Conservation (phyloP, 2,329 filamentous ascomycete genomes). For the Raffaelea albimanens region DNA sequence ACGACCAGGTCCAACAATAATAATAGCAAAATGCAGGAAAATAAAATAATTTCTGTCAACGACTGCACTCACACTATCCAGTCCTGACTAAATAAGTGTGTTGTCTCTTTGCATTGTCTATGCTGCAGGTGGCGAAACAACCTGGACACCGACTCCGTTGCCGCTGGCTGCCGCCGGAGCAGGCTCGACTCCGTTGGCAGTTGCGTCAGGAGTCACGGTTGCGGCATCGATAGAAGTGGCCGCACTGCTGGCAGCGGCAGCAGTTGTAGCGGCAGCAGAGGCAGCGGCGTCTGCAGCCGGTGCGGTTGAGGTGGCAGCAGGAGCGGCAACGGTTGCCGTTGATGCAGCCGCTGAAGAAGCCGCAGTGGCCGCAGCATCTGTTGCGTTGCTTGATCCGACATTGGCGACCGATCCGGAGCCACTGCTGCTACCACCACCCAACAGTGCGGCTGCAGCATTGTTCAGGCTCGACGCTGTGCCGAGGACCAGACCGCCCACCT, state of each 20-base stretch:
- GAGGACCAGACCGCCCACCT: constrained; percentile 17
- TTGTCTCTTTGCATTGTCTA: not conserved
- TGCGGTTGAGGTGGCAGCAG: not conserved
- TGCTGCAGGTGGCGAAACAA: too few relatives aligned
- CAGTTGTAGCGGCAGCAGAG: not conserved
- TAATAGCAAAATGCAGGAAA: too few relatives aligned
- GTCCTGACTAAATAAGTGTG: too few relatives aligned
- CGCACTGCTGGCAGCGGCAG: not conserved
- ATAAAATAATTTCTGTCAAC: too few relatives aligned
- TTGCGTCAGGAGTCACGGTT: not conserved
- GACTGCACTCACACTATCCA: too few relatives aligned
- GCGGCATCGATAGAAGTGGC: not conserved
- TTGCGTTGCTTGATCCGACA: not conserved
- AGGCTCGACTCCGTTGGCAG: not conserved
- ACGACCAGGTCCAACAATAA: too few relatives aligned
- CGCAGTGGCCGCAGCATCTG: not conserved
- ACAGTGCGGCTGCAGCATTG: constrained; percentile 6
- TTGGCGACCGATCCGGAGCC: not conserved
- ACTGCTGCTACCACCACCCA: not conserved
- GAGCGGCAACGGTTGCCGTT: not conserved
- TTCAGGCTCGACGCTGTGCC: constrained; percentile 11
- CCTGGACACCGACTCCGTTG: too few relatives aligned
- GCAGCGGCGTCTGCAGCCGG: not conserved
- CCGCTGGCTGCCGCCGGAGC: too few relatives aligned
- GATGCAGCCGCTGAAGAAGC: not conserved